Evolutionary conservation across 2,329 filamentous ascomycete species (phyloP), one percentile per base, ranked within the genome.

Genomic region (Elsinoe fawcettii): DNA sequence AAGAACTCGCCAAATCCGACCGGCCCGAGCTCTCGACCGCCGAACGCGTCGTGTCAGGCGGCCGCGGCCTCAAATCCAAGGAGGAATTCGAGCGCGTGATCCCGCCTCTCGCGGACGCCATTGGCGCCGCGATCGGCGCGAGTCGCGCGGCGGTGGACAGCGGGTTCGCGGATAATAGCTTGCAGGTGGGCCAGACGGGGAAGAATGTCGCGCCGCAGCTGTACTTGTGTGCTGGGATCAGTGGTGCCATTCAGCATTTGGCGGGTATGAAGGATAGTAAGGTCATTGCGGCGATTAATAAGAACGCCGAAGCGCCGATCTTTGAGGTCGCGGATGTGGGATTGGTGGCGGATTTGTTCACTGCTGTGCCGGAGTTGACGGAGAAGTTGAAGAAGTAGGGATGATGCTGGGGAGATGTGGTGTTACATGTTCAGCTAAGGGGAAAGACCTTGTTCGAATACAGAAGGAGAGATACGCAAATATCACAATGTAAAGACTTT

Each of bases 211-310:
- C 93, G 47, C 93, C 93, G 59, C 86, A 99, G 73, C 77, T 99
- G 60, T 99, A 99, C 71, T 80, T 99, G 64, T 95, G 90, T 56
- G 91, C 92, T 11, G 93, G 93, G 68, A 97, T 99, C 66, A 96
- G 90, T 7, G 93, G 93, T 56, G 93, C 93, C 20, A 99, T 99
- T 65, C 93, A 99, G 76, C 93, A 99, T 78, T 74, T 99, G 74
- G 93, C 93, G 30, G 93, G 93, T 70, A 99, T 99, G 93, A 99
- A 99, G 81, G 93, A 99, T 70, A 96, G 90, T 78, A 99, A 99
- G 78, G 93, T 99, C 59, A 99, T 99, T 75, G 93, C 92, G 20
- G 90, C 90, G 12, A 97, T 99, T 70, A 99, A 99, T 80, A 99
- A 99, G 78, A 93, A 99, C 69, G 78, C 85, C 3, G 93, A 99